A percentile compares a stretch with the other conserved stretches of the same genome.
Conservation (phyloP, 2,329 filamentous ascomycete species). For the Chaetomiaceae sp. region DNA sequence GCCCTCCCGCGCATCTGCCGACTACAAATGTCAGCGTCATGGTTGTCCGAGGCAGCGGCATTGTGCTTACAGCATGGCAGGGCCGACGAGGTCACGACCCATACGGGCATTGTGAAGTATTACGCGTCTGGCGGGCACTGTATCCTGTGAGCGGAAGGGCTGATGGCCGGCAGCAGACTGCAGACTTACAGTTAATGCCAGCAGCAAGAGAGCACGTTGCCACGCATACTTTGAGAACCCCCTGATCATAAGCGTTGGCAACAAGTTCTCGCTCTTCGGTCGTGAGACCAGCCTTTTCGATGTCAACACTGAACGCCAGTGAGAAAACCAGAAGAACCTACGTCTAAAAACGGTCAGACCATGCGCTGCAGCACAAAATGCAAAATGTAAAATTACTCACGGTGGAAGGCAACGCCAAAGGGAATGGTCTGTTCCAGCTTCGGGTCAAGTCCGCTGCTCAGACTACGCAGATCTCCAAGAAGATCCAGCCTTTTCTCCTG, state of each 20-base stretch:
- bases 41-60: too few species aligned
- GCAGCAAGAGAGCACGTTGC: conserved; percentile 78
- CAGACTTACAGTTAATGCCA: conserved; percentile 59
- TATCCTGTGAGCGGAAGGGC: background rate
- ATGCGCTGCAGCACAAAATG: background rate
- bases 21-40: background rate
- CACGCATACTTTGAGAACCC: conserved; percentile 64
- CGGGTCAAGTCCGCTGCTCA: conserved; percentile 62
- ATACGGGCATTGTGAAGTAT: conserved; percentile 72
- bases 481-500: conserved; percentile 59
- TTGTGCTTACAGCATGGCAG: conserved; percentile 58
- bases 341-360: conserved; percentile 32
- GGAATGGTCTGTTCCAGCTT: conserved; percentile 60
- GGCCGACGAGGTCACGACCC: conserved; percentile 71
- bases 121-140: conserved; percentile 63
- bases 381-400: conserved; percentile 42
- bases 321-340: conserved; percentile 23
- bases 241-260: conserved; percentile 64
- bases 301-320: background rate
- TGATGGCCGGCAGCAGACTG: background rate
- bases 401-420: conserved; percentile 70
- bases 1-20: conserved; percentile 77
- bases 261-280: conserved; percentile 71
- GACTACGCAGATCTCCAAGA: conserved; percentile 60
- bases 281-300: conserved; percentile 60